Evolutionary conservation across 2,329 filamentous ascomycete species (phyloP).

Genomic region (Colletotrichum sp.): DNA sequence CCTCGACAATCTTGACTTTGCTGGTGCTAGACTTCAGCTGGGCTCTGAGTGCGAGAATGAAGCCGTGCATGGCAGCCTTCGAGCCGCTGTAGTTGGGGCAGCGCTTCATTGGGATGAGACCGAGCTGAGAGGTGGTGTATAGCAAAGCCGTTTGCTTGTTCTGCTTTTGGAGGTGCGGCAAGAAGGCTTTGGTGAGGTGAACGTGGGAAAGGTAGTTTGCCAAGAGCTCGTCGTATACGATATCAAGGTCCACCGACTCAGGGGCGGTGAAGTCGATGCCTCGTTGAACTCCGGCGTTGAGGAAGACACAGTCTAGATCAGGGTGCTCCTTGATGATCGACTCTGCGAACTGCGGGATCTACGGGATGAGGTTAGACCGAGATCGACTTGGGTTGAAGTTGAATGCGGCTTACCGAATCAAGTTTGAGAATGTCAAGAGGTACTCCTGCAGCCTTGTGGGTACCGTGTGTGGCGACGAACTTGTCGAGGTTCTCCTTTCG

Average conservation of each 20-base stretch:
- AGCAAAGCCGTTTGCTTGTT: conserved; percentile 15
- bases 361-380: neutral
- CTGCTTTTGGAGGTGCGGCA: conserved; percentile 29
- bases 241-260: conserved; percentile 31
- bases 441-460: conserved; percentile 37
- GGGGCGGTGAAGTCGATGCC: conserved; percentile 42
- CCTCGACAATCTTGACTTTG: conserved; percentile 28
- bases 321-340: conserved; percentile 40
- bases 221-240: conserved; percentile 30
- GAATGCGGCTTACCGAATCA: neutral
- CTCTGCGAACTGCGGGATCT: neutral
- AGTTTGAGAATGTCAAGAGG: neutral
- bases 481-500: conserved; percentile 53
- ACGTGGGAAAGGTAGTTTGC: conserved; percentile 33
- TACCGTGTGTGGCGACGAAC: conserved; percentile 49
- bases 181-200: conserved; percentile 29
- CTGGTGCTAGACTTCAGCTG: conserved; percentile 14
- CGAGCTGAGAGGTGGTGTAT: conserved; percentile 24
- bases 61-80: conserved; percentile 29
- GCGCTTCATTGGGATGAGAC: neutral
- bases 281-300: conserved; percentile 62
- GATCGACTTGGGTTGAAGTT: neutral
- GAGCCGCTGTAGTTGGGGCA: conserved; percentile 32
- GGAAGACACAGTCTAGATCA: conserved; percentile 59
- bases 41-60: conserved; percentile 25